Conservation (phyloP, 2,329 filamentous ascomycete genomes). For the Canariomyces notabilis region DNA sequence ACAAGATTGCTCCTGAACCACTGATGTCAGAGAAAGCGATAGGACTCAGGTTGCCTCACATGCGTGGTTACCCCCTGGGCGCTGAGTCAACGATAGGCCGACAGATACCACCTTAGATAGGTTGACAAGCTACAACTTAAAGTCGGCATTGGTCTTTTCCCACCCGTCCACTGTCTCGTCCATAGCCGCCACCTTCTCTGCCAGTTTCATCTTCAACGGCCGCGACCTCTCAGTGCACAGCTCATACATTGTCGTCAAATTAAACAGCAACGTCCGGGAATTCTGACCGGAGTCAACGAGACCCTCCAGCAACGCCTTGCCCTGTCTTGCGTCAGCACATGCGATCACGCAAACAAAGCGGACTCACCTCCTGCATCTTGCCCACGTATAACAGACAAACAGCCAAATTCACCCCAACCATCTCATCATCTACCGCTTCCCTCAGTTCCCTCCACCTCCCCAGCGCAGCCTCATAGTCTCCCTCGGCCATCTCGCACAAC, state of each 20-base stretch:
- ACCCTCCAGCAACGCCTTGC: conserved; percentile 60
- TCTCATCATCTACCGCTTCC: conserved; percentile 49
- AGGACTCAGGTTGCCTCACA: too few species aligned
- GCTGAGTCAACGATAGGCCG: neutral
- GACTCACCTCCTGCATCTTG: conserved; percentile 53
- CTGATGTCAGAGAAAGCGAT: too few species aligned
- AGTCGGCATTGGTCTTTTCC: conserved; percentile 68
- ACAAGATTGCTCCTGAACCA: too few species aligned
- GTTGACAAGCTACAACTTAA: conserved; percentile 67
- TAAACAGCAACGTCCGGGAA: conserved; percentile 81
- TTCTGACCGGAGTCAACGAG: conserved; percentile 58
- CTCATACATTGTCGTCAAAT: conserved; percentile 87
- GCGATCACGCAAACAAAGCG: neutral
- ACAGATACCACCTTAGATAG: neutral
- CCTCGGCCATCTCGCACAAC: conserved; percentile 73
- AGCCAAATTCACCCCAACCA: conserved; percentile 76
- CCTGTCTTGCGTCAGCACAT: conserved; percentile 40
- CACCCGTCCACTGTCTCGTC: conserved; percentile 55
- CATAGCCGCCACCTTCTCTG: conserved; percentile 61
- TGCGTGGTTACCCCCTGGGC: too few species aligned
- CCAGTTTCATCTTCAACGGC: conserved; percentile 64
- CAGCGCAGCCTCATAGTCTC: conserved; percentile 61
- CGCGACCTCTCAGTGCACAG: conserved; percentile 75
- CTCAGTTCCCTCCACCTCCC: conserved; percentile 53
- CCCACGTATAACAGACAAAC: conserved; percentile 82